Conservation (phyloP, 192 early-diverging fungal species). For the Piromyces sp. region DNA sequence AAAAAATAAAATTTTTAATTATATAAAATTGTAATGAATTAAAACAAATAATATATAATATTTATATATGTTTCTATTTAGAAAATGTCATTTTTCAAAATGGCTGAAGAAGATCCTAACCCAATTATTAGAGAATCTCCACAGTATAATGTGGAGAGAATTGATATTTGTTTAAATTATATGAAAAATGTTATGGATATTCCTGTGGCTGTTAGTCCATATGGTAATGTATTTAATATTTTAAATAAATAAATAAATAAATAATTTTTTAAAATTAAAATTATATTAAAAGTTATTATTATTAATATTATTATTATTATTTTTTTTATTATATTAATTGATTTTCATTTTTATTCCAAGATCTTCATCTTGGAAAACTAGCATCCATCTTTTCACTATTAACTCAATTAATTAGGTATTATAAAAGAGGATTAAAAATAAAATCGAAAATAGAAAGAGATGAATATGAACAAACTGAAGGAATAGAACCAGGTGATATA, state of each 20-base stretch:
- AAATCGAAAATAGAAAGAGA: background rate
- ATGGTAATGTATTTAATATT: background rate
- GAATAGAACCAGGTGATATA: too few species aligned
- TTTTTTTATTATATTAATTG: too few species aligned
- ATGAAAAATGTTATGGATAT: background rate
- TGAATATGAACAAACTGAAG: background rate
- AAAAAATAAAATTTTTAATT: too few species aligned
- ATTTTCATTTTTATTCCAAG: too few species aligned
- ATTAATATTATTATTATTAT: too few species aligned
- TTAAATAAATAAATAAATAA: too few species aligned
- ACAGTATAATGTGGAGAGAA: background rate
- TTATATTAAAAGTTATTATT: too few species aligned
- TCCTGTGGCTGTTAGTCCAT: background rate
- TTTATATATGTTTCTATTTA: too few species aligned
- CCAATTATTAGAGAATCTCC: background rate
- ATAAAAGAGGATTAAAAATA: background rate
- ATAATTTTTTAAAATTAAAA: too few species aligned
- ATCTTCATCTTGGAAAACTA: background rate
- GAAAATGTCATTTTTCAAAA: background rate
- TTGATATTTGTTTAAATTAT: background rate
- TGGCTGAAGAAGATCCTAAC: background rate
- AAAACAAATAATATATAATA: too few species aligned
- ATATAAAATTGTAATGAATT: too few species aligned
- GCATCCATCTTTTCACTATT: background rate
- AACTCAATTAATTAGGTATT: background rate